A percentile compares a stretch with the other conserved stretches of the same genome.
Conservation (phyloP, 2,329 filamentous ascomycete genomes). For the Neoarthrinium moseri region DNA sequence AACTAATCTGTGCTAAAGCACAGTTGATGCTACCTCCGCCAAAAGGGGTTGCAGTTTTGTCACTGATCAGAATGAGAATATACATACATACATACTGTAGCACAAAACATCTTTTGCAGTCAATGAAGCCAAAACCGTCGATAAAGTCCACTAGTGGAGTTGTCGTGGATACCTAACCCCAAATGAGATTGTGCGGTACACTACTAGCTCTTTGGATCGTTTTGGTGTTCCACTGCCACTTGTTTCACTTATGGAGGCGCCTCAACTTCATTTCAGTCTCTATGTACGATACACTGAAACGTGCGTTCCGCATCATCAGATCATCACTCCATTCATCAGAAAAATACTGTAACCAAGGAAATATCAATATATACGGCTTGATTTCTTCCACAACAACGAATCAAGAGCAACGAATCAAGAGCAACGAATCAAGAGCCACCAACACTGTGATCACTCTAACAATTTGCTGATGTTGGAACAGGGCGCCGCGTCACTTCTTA, state of each 20-base stretch:
- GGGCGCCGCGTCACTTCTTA: no score
- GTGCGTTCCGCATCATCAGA: not conserved
- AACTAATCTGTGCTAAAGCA: conserved; percentile 1
- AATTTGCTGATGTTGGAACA: conserved; percentile 5
- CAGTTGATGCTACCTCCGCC: not conserved
- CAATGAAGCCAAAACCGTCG: conserved; percentile 1
- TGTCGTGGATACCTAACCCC: not conserved
- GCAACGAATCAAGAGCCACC: not conserved
- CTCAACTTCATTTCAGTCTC: not conserved
- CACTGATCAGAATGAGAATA: not conserved
- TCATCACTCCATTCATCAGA: not conserved
- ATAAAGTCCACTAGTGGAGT: conserved; percentile 1
- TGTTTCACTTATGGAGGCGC: not conserved
- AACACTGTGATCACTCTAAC: not conserved
- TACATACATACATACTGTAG: conserved; percentile 1
- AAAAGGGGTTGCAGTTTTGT: not conserved
- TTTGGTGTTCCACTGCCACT: not conserved
- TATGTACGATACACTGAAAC: not conserved
- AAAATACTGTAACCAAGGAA: not conserved
- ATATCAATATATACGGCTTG: not conserved
- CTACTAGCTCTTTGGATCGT: conserved; percentile 1
- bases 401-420: not conserved
- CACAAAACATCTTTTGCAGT: conserved; percentile 1
- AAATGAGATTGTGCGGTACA: conserved; percentile 1
- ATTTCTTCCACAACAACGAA: not conserved